Evolutionary conservation across 768 basidiomycete genomes (phyloP).

Genomic region (Suillus weaverae): DNA sequence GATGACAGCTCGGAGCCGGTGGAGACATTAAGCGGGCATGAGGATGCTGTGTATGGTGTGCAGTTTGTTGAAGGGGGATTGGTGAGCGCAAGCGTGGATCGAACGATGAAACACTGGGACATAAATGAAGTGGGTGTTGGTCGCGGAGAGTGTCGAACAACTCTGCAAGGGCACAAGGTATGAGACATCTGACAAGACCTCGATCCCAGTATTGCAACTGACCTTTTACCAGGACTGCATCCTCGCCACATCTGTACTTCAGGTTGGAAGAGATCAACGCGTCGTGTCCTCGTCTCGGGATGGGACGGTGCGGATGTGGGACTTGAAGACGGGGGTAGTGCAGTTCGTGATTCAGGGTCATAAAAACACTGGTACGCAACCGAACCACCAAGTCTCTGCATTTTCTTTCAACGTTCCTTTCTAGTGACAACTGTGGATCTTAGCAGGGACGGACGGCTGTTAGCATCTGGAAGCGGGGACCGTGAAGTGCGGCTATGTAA

Average conservation of each 20-base stretch:
- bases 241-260: conserved; percentile 75
- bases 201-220: conserved; percentile 1
- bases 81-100: conserved; percentile 89
- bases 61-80: conserved; percentile 92
- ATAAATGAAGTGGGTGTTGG: conserved; percentile 41
- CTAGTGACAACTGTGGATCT: conserved; percentile 45
- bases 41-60: conserved; percentile 83
- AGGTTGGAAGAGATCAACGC: conserved; percentile 77
- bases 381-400: conserved; percentile 1
- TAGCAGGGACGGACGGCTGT: conserved; percentile 55
- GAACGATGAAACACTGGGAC: conserved; percentile 88
- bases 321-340: conserved; percentile 72
- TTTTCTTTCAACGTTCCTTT: neutral
- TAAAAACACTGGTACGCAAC: conserved; percentile 60
- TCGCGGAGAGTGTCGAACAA: conserved; percentile 50
- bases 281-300: conserved; percentile 96
- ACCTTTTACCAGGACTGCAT: conserved; percentile 57
- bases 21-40: conserved; percentile 75
- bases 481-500: conserved; percentile 70
- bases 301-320: conserved; percentile 94
- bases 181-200: conserved; percentile 44
- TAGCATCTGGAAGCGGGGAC: conserved; percentile 74
- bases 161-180: conserved; percentile 68
- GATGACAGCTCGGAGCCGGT: conserved; percentile 55
- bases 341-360: conserved; percentile 90